Evolutionary conservation across 371 early-diverging fungal species (phyloP), one percentile per base, ranked within the genome.

Genomic region (Coemansia sp.): DNA sequence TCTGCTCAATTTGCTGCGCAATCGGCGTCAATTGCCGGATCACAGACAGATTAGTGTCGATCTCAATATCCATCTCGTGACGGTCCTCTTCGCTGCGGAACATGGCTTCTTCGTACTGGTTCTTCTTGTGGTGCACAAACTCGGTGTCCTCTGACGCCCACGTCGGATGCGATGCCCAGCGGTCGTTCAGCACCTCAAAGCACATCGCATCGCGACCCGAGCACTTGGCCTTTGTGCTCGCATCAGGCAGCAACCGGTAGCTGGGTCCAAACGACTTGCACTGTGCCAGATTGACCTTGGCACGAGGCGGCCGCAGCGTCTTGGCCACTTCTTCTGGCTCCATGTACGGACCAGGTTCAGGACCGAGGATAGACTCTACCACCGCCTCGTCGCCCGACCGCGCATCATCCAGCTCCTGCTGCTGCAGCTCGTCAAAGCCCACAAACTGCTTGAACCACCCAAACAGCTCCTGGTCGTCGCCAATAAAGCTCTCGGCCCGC

Each of bases 71-170:
- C 82, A 96, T 92, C 70, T 99, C 99, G 71, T 97, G 99, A 60
- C 92, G 87, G 74, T 99, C 99, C 80, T 99, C 99, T 81, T 99
- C 99, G 80, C 93, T 90, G 53, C 92, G 88, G 84, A 92, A 95
- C 79, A 99, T 81, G 14, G 90, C 90, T 72, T 99, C 99, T 80
- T 99, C 99, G 69, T 88, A 95, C 21, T 83, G 83, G 68, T 93
- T 99, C 83, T 97, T 97, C 68, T 94, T 92, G 78, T 92, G 92
- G 54, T 93, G 89, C 51, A 92, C 88, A 82, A 98, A 98, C 50
- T 88, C 93, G 16, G 90, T 92, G 65, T 95, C 98, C 78, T 99
- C 99, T 64, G 94, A 93, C 3, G 91, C 88, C 87, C 91, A 96
- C 34, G 93, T 94, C 1, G 99, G 99, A 80, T 95, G 95, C 0